A percentile compares a stretch with the other conserved stretches of the same genome.
Evolutionary conservation across 2,329 filamentous ascomycete genomes (phyloP).

Genomic region (Colletotrichum ledebouriae): DNA sequence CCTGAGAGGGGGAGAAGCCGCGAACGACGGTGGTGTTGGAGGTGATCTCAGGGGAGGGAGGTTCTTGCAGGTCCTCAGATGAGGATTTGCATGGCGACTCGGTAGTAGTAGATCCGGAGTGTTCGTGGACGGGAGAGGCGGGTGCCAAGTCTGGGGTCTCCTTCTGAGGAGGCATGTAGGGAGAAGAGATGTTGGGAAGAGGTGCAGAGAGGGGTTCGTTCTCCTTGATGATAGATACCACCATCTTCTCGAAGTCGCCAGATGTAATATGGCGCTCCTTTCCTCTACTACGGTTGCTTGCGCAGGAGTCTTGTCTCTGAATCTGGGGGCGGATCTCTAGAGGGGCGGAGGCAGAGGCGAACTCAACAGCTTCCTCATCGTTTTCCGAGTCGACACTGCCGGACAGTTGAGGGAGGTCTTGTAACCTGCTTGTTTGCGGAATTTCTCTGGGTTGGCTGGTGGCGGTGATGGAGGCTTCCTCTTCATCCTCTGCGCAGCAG

Average conservation of each 20-base stretch:
- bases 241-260: slow-evolving; percentile 92
- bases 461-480: slow-evolving; percentile 59
- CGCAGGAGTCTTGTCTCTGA: slow-evolving; percentile 78
- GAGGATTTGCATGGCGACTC: slow-evolving; percentile 71
- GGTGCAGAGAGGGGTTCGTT: slow-evolving; percentile 75
- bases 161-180: slow-evolving; percentile 58
- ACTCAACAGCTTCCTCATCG: slow-evolving; percentile 76
- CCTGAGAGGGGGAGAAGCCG: slow-evolving; percentile 84
- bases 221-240: slow-evolving; percentile 91
- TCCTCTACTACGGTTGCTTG: slow-evolving; percentile 77
- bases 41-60: slow-evolving; percentile 61
- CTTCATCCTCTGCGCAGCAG: slow-evolving; percentile 78
- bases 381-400: slow-evolving; percentile 81
- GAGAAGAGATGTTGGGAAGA: slow-evolving; percentile 59
- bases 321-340: slow-evolving; percentile 76
- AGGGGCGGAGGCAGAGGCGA: slow-evolving; percentile 66
- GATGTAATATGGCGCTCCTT: slow-evolving; percentile 93
- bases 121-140: slow-evolving; percentile 52
- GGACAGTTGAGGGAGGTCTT: slow-evolving; percentile 78
- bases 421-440: slow-evolving; percentile 54
- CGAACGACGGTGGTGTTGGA: slow-evolving; percentile 78
- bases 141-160: slow-evolving; percentile 54
- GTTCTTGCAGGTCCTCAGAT: slow-evolving; percentile 63
- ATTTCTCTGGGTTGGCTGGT: slow-evolving; percentile 65
- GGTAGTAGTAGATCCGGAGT: slow-evolving; percentile 60